Percentiles rank a stretch among this genome's conserved stretches.
phyloP scores from a whole-genome alignment of 345 rosid species.

The Psidium friedrichsthalianum region DNA sequence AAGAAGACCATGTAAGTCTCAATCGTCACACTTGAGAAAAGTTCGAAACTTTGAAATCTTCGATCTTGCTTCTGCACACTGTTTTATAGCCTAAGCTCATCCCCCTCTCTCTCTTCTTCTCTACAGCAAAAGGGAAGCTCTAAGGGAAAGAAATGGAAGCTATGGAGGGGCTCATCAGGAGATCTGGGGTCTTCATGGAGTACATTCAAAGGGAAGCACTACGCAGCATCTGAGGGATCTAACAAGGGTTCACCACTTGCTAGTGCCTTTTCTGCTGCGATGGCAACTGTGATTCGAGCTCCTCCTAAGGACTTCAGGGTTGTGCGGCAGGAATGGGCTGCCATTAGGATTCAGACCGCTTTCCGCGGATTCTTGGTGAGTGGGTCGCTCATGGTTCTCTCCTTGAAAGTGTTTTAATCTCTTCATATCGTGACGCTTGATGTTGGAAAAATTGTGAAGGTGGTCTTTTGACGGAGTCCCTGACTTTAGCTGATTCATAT shows the following conservation, averaged over 20 bases:
- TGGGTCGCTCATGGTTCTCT: background rate
- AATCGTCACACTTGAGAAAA: background rate
- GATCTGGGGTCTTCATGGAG: constrained; percentile 48
- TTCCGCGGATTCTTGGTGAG: constrained; percentile 87
- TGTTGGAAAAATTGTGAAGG: background rate
- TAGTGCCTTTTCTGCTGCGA: constrained; percentile 56
- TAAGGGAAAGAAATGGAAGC: constrained; percentile 75
- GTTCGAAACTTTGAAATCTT: background rate
- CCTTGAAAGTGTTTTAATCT: background rate
- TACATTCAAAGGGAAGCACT: constrained; percentile 36
- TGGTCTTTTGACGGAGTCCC: background rate
- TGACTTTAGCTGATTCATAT: background rate
- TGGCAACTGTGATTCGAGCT: constrained; percentile 74
- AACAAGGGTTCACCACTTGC: constrained; percentile 16
- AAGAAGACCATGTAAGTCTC: constrained; percentile 43
- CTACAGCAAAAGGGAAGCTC: constrained; percentile 24
- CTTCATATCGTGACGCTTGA: background rate
- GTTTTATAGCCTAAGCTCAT: background rate
- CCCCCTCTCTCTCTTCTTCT: background rate
- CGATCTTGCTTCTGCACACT: background rate
- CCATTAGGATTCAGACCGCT: constrained; percentile 85
- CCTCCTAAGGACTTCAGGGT: constrained; percentile 79
- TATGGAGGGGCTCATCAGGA: constrained; percentile 67
- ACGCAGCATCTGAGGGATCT: constrained; percentile 40
- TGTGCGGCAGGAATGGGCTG: constrained; percentile 84